phyloP scores from a whole-genome alignment of 257 asterid genomes.

The Penstemon newberryi region DNA sequence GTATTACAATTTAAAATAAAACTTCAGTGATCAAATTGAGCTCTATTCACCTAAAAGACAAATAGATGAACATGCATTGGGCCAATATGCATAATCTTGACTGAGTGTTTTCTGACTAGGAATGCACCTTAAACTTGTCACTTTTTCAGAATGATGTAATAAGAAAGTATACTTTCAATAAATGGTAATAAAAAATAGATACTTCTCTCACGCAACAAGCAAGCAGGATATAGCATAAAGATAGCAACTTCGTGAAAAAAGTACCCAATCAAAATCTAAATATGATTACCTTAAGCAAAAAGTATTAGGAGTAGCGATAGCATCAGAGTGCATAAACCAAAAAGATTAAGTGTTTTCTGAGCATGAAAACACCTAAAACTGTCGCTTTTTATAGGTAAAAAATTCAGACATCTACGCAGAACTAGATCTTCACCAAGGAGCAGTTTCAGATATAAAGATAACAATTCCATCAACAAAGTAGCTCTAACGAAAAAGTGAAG shows the following conservation, averaged over 20 bases:
- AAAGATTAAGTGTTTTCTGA: conserved; percentile 31
- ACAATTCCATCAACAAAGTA: conserved; percentile 18
- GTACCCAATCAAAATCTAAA: background rate
- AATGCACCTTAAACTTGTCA: background rate
- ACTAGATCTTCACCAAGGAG: background rate
- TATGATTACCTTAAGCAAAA: background rate
- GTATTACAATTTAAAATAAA: conserved; percentile 35
- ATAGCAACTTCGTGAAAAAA: background rate
- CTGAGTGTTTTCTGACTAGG: background rate
- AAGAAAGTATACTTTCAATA: background rate
- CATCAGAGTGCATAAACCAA: background rate
- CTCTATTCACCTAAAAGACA: conserved; percentile 27
- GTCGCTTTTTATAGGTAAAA: conserved; percentile 7
- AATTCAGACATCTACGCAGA: background rate
- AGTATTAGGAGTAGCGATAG: no score
- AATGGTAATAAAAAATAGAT: background rate
- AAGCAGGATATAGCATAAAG: background rate
- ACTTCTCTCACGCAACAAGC: background rate
- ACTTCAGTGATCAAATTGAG: conserved; percentile 30
- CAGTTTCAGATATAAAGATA: conserved; percentile 17
- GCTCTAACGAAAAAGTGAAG: conserved; percentile 22
- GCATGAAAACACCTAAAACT: conserved; percentile 31
- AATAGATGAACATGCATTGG: conserved; percentile 18
- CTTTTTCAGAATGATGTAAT: background rate
- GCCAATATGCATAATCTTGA: conserved; percentile 23